Percentiles rank a stretch among this genome's conserved stretches.
phyloP scores from a whole-genome alignment of 768 basidiomycete species.

The Amanita thiersii region DNA sequence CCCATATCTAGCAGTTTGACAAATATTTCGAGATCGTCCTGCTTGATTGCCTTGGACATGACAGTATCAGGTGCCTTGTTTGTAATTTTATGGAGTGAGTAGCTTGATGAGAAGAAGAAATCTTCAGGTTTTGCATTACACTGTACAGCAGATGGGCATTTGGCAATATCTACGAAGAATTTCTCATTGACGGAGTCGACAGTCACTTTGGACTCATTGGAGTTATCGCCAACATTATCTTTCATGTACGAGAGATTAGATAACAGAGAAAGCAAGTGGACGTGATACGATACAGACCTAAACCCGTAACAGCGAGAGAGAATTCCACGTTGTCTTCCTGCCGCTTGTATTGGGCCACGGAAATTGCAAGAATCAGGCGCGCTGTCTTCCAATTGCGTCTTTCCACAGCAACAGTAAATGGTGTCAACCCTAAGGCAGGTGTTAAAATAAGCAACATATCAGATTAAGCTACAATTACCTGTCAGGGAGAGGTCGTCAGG shows the following conservation, averaged over 20 bases:
- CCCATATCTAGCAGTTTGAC: slow-evolving; percentile 38
- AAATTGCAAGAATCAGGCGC: slow-evolving; percentile 49
- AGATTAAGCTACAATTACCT: slow-evolving; percentile 14
- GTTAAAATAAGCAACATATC: not conserved
- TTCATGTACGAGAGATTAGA: slow-evolving; percentile 3
- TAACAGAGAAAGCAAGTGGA: not conserved
- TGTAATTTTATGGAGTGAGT: too few species aligned
- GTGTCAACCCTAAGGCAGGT: slow-evolving; percentile 31
- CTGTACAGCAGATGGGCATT: slow-evolving; percentile 34
- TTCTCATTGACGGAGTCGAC: slow-evolving; percentile 23
- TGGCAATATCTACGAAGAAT: slow-evolving; percentile 44
- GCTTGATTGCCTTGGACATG: slow-evolving; percentile 28
- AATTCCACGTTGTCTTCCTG: slow-evolving; percentile 2
- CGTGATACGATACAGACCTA: slow-evolving; percentile 1
- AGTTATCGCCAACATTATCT: slow-evolving; percentile 31
- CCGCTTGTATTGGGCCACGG: slow-evolving; percentile 40
- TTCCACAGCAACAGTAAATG: slow-evolving; percentile 40
- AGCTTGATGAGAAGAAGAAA: not conserved
- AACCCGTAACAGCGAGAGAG: slow-evolving; percentile 3
- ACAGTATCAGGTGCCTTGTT: too few species aligned
- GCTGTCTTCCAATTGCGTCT: slow-evolving; percentile 50
- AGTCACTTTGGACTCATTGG: slow-evolving; percentile 33
- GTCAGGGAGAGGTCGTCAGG: slow-evolving; percentile 10
- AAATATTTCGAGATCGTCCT: slow-evolving; percentile 44
- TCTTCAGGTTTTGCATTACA: slow-evolving; percentile 29